These are phyloP conservation scores for Fusarium coffeatum DNA, from an alignment of 2,329 filamentous ascomycete genomes.

Conservation along the genomic window DNA sequence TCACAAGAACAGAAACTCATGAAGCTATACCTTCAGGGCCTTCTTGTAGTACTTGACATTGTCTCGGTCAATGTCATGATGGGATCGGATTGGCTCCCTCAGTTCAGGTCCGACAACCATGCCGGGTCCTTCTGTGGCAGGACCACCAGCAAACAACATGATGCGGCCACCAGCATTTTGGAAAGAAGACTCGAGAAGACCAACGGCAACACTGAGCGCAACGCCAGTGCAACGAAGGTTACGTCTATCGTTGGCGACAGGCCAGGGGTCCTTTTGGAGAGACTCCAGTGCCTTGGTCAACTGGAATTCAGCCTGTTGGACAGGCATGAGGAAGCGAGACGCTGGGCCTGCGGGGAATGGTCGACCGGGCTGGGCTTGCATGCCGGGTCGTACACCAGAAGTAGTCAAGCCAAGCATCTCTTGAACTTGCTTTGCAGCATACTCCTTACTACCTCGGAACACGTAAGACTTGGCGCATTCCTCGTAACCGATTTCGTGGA, in stretches of 20 bases:
- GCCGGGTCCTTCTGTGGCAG: constrained; percentile 94
- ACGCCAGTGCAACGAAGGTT: constrained; percentile 93
- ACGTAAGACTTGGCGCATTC: constrained; percentile 99
- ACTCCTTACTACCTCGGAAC: constrained; percentile 97
- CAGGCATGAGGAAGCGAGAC: constrained; percentile 90
- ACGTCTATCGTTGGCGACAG: constrained; percentile 91
- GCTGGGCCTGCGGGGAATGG: constrained; percentile 82
- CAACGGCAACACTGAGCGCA: constrained; percentile 93
- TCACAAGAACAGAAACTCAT: not conserved
- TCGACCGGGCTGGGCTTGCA: constrained; percentile 79
- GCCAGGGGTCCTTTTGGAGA: constrained; percentile 97
- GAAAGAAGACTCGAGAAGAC: constrained; percentile 92
- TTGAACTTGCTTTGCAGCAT: constrained; percentile 98
- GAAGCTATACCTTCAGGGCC: constrained; percentile 79
- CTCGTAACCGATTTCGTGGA: constrained; percentile 97
- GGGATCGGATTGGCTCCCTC: constrained; percentile 94
- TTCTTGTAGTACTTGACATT: constrained; percentile 99
- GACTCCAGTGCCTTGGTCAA: constrained; percentile 96
- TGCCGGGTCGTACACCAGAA: constrained; percentile 77
- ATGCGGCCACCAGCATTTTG: constrained; percentile 94
- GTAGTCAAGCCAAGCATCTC: constrained; percentile 93
- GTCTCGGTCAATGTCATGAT: constrained; percentile 98
- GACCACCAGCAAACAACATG: constrained; percentile 96
- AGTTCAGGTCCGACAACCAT: constrained; percentile 97
- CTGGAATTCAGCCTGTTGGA: constrained; percentile 96